Percentiles rank a stretch among this genome's conserved stretches.
phyloP scores from a whole-genome alignment of 1,284 basidiomycete genomes.

The Entoloma clypeatum region DNA sequence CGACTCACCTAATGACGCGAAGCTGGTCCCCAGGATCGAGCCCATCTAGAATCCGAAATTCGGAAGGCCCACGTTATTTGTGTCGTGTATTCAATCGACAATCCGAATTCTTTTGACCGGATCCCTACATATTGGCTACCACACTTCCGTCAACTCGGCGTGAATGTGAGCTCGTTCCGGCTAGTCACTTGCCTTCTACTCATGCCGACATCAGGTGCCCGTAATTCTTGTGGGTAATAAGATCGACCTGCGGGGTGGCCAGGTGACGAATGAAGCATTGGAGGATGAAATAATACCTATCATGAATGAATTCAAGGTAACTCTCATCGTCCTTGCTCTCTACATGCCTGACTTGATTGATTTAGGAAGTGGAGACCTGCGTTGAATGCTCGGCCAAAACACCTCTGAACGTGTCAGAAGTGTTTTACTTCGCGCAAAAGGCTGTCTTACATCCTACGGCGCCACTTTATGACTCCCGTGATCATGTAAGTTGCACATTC shows the following conservation, averaged over 20 bases:
- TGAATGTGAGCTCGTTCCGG: conserved; percentile 70
- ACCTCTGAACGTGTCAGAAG: conserved; percentile 92
- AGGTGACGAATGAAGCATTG: conserved; percentile 91
- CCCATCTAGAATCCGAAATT: conserved; percentile 91
- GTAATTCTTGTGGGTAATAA: conserved; percentile 99
- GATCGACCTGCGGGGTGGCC: conserved; percentile 90
- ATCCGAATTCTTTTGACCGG: conserved; percentile 93
- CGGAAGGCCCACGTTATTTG: conserved; percentile 97
- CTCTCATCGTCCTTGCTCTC: conserved; percentile 13
- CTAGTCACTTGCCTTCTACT: conserved; percentile 1
- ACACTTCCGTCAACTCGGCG: conserved; percentile 92
- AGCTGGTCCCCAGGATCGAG: conserved; percentile 78
- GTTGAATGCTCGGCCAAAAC: conserved; percentile 93
- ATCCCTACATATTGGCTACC: conserved; percentile 99
- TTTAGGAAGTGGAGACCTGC: conserved; percentile 94
- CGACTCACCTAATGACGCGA: conserved; percentile 8
- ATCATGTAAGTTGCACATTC: conserved; percentile 61
- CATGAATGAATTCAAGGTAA: conserved; percentile 95
- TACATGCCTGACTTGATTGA: conserved; percentile 14
- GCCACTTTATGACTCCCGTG: conserved; percentile 93
- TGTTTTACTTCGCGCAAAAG: conserved; percentile 99
- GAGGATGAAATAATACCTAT: conserved; percentile 94
- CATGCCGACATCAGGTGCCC: conserved; percentile 63
- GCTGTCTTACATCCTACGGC: conserved; percentile 97
- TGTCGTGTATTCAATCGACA: conserved; percentile 95